phyloP scores from a whole-genome alignment of 495 filamentous ascomycete genomes.

The Annulohypoxylon stygium region DNA sequence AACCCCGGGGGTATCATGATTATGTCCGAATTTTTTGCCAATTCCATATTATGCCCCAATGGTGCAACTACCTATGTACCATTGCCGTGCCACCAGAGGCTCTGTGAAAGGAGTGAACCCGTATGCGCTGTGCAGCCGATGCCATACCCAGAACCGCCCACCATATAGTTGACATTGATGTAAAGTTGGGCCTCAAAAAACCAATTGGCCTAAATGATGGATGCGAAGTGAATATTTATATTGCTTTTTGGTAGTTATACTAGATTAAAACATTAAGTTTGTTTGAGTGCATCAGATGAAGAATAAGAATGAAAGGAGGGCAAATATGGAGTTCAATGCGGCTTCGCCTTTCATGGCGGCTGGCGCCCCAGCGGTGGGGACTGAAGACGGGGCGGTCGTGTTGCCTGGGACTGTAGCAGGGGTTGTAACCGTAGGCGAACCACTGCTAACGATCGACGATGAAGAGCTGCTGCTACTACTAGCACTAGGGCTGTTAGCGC shows the following conservation, averaged over 20 bases:
- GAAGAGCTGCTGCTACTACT: constrained; percentile 24
- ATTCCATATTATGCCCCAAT: constrained; percentile 22
- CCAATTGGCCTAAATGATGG: constrained; percentile 38
- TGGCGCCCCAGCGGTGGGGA: constrained; percentile 34
- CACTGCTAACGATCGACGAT: background rate
- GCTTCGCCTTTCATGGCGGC: constrained; percentile 12
- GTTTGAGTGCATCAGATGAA: constrained; percentile 27
- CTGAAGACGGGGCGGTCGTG: constrained; percentile 25
- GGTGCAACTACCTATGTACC: constrained; percentile 5
- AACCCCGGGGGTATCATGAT: constrained; percentile 31
- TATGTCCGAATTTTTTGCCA: constrained; percentile 3
- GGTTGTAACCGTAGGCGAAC: constrained; percentile 19
- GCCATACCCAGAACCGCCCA: constrained; percentile 7
- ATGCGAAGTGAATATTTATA: constrained; percentile 35
- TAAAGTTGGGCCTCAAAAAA: constrained; percentile 14
- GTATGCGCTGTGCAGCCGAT: constrained; percentile 13
- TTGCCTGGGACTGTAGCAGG: constrained; percentile 30
- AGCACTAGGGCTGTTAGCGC: background rate
- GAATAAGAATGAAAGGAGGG: constrained; percentile 28
- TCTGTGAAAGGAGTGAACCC: constrained; percentile 25
- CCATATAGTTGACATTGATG: constrained; percentile 21
- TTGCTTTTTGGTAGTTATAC: constrained; percentile 11
- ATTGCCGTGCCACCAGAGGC: constrained; percentile 15
- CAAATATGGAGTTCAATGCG: constrained; percentile 22
- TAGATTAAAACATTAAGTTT: constrained; percentile 32